Base-by-base conservation (phyloP, 257 asterid species). In the Przewalskia tangutica region DNA sequence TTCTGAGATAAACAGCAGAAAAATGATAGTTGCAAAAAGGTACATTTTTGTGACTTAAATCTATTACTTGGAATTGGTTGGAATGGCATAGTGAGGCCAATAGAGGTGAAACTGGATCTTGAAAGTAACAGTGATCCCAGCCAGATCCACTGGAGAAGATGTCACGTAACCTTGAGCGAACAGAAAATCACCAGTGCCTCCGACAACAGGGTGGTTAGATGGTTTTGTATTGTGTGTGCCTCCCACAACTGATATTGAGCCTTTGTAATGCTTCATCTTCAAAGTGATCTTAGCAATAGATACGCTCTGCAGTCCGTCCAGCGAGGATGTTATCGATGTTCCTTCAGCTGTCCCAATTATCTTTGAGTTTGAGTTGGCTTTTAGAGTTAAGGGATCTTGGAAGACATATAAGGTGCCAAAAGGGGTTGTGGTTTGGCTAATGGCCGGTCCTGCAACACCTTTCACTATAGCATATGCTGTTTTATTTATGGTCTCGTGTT, bases 401-500 rank as follows among this genome's bases (percentile, higher is more conserved):
- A 79, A 83, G 0, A 59, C 86, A 56, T 17, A 83, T 18, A 83
- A 13, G 48, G 86, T 83, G 63, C 86, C 86, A 23, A 83, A 79
- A 23, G 83, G 86, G 8, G 86, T 79, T 18, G 86, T 68, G 12
- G 86, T 83, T 70, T 83, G 81, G 76, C 53, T 42, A 10, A 68
- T 50, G 8, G 75, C 27, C 0, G 83, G 77, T 42, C 83, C 86
- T n/a, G 86, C 83, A 18, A 83, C 86, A 16, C 83, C 86, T 7
- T 83, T 79, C 50, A 83, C 86, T 58, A 83, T 59, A 77, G 58
- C 17, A 38, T 54, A 83, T 18, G 73, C 77, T 9, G 86, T 83
- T 60, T 83, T 83, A 67, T 83, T 83, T 5, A 83, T 79, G 75
- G 86, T 83, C 68, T 83, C 86, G 10, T 83, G 86, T 79, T 83